Evolutionary conservation across 345 rosid species (phyloP), one percentile per base, ranked within the genome.

Genomic region (Zanthoxylum bungeanum): DNA sequence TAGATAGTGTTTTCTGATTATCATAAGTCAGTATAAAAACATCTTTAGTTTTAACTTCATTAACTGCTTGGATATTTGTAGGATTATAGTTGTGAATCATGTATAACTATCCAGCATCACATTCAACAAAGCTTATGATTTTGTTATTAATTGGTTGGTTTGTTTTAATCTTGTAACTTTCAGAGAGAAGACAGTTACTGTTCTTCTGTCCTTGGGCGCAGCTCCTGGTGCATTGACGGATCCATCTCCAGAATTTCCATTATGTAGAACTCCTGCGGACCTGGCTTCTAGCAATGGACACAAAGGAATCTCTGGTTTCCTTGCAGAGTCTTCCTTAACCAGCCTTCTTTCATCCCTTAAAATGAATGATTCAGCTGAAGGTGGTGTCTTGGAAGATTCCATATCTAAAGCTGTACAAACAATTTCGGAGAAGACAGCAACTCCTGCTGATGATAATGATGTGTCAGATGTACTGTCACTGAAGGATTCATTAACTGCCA

Each of bases 291-390:
- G 56, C 75, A 85, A 90, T 61, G 96, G 96, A 67, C 91, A 93
- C 73, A 91, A 93, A 80, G 98, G 98, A 60, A 93, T 91, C 22
- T 91, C 97, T 17, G 97, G 97, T 44, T 93, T 85, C 66, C 96
- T 93, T 59, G 98, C 96, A 9, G 98, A 93, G 86, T 88, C 93
- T 55, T 83, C 89, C 51, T 82, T 93, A 75, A 91, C 96, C 51
- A 82, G 89, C 76, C 80, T 84, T 67, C 89, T 93, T 60, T 77
- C 75, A 65, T 71, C 82, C 60, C 92, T 91, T 47, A 84, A 85
- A 24, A 57, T 93, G 89, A 80, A 80, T 59, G 91, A 91, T 68
- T 27, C 87, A 14, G 80, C 78, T 68, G 91, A 85, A 64, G 84
- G 78, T 62, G 71, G 74, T 63, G 21, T 73, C 69, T 55, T 64